A percentile compares a stretch with the other conserved stretches of the same genome.
Conservation (phyloP, 2,329 filamentous ascomycete species). For the Fusarium virguliforme region DNA sequence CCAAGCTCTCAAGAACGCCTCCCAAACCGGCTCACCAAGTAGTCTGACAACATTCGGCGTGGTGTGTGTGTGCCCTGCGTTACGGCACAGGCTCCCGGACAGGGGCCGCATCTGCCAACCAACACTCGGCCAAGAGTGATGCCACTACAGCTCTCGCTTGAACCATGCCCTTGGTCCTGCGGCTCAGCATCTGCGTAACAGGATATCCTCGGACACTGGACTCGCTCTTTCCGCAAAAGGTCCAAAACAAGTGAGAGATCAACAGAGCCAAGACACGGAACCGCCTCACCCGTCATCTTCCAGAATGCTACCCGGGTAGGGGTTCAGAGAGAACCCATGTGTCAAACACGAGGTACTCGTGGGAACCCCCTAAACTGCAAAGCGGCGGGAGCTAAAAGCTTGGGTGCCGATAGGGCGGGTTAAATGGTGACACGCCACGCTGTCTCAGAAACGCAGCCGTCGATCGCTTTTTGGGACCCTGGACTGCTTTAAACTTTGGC, state of each 20-base stretch:
- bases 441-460: constrained; percentile 11
- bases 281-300: constrained; percentile 13
- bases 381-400: constrained; percentile 13
- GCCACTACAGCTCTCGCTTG: neutral
- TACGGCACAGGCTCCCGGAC: neutral
- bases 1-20: constrained; percentile 1
- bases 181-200: constrained; percentile 3
- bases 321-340: neutral
- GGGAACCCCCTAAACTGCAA: constrained; percentile 6
- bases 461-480: neutral
- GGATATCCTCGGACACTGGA: neutral
- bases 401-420: constrained; percentile 9
- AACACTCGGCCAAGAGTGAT: constrained; percentile 3
- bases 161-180: constrained; percentile 6
- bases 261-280: constrained; percentile 6
- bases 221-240: constrained; percentile 3
- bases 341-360: neutral
- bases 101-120: neutral
- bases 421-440: neutral
- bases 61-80: constrained; percentile 1
- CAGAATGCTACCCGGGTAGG: neutral
- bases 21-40: neutral
- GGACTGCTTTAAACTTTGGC: neutral
- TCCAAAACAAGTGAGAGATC: constrained; percentile 9
- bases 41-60: neutral